Conservation (phyloP, 805 yeast genomes). For the Metschnikowia gruessii region DNA sequence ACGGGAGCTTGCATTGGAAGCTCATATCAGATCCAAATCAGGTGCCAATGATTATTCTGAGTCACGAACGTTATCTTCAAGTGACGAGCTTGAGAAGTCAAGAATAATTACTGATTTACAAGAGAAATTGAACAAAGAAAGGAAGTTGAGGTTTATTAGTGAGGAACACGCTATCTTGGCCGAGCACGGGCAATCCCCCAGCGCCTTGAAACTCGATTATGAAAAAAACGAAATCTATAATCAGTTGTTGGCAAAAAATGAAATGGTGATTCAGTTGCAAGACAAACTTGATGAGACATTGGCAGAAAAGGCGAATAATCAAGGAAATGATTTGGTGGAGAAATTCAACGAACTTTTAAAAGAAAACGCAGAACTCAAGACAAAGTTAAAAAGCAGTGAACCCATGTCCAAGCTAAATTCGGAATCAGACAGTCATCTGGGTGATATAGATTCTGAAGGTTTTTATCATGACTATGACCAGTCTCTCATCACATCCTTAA, state of each 20-base stretch:
- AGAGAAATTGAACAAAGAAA: constrained; percentile 58
- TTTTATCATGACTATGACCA: constrained; percentile 15
- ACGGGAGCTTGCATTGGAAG: constrained; percentile 63
- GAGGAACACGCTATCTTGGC: constrained; percentile 64
- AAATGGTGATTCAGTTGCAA: constrained; percentile 43
- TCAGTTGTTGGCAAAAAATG: constrained; percentile 47
- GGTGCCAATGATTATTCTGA: not conserved
- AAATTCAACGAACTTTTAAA: constrained; percentile 39
- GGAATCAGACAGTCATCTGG: not conserved
- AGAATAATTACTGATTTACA: constrained; percentile 49
- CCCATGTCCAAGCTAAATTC: not conserved
- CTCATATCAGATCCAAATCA: constrained; percentile 28
- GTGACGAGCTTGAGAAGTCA: constrained; percentile 22
- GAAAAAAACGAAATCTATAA: constrained; percentile 53
- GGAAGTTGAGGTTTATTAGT: constrained; percentile 62
- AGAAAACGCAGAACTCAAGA: constrained; percentile 42
- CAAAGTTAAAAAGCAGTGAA: constrained; percentile 5
- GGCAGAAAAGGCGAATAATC: constrained; percentile 19
- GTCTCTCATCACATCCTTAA: constrained; percentile 17
- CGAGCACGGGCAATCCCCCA: constrained; percentile 53
- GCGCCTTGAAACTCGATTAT: constrained; percentile 53
- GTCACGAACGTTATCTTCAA: not conserved
- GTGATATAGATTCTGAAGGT: constrained; percentile 8
- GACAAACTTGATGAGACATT: constrained; percentile 43
- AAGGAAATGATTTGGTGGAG: constrained; percentile 35